Base-by-base conservation (phyloP, 768 basidiomycete genomes). In the Tricholoma saponaceum region DNA sequence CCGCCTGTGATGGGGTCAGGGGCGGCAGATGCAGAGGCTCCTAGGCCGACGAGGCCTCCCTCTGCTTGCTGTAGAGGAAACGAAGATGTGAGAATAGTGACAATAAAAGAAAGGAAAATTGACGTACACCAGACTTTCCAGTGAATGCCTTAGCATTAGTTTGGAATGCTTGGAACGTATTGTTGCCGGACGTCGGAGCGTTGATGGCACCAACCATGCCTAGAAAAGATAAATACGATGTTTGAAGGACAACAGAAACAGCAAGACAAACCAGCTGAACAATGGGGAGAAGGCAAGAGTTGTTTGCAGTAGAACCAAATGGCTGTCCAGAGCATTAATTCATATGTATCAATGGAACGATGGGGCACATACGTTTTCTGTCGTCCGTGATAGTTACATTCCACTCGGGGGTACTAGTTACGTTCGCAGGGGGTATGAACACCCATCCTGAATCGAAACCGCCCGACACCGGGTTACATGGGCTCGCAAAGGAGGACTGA, bases 241-340 rank as follows among this genome's bases (percentile, higher is more conserved):
- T 25, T 37, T 28, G 6, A 35, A 33, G 16, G 13, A 20, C 4
- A 37, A 7, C 12, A 1, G 37, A 57, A 7, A 18, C 51, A 4
- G 26, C 5, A 54, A 20, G 13, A 62, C 64, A 50, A 52, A 71
- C 73, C 73, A 16, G 66, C 55, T 9, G 57, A 47, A 61, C 83
- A 84, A 66, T 85, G 83, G 12, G 72, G 66, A 1, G 41, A 1
- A 0, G 76, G 77, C 3, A 52, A 2, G 12, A 75, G 66, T 64
- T 80, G 80, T 58, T 81, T 80, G 73, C 83, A 85, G 76, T 72
- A 84, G 75, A 83, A 83, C 79, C 80, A 85, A 46, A 84, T 75
- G 4, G 82, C 82, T 72, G 41, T 5, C 20, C 43, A n/a, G 10
- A 8, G 9, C 44, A 25, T 51, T 59, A 25, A 60, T 56, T 62